Evolutionary conservation across 2,329 filamentous ascomycete genomes (phyloP).

Genomic region (Fusarium haematococcum): DNA sequence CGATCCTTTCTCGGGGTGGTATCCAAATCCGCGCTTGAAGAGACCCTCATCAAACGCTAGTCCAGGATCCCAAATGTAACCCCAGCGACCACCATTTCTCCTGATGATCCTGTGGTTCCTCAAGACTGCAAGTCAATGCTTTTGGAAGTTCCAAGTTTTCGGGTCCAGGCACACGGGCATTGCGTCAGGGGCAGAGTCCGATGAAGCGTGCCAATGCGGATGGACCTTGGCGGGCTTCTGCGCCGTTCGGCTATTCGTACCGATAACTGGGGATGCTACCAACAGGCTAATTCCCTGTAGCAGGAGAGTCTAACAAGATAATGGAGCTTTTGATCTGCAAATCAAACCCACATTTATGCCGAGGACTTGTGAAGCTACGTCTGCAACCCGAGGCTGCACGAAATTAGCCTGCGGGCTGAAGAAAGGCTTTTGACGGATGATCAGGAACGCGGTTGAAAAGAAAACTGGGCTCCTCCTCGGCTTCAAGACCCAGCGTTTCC

Average conservation of each 20-base stretch:
- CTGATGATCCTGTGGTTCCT: slow-evolving; percentile 1
- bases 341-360: slow-evolving; percentile 1
- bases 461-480: background rate
- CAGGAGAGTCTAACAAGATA: background rate
- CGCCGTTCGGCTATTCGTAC: background rate
- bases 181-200: background rate
- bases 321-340: background rate
- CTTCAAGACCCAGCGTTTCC: background rate
- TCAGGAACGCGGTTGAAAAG: background rate
- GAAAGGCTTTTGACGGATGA: background rate
- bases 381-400: background rate
- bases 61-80: slow-evolving; percentile 3
- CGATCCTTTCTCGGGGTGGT: background rate
- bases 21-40: background rate
- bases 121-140: background rate
- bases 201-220: slow-evolving; percentile 1
- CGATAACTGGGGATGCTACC: background rate
- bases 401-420: background rate
- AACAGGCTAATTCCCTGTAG: background rate
- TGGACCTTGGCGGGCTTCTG: background rate
- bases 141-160: background rate
- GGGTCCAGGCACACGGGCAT: background rate
- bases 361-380: background rate
- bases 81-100: background rate
- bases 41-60: background rate